phyloP scores from a whole-genome alignment of 352 stramenopile genomes.

The Pythium sp. region DNA sequence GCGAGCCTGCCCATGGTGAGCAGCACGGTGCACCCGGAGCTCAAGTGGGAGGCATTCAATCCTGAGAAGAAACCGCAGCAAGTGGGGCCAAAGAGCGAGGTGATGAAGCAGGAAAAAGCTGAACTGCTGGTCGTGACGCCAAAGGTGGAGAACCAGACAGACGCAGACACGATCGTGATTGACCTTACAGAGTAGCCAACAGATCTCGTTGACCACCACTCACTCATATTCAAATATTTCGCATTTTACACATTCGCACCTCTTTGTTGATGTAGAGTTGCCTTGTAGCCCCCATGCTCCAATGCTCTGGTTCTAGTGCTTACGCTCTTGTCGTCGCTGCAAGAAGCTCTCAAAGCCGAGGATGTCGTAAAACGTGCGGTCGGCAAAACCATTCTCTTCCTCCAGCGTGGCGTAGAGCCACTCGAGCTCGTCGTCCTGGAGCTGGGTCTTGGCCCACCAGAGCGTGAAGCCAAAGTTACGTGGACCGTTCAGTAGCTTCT shows the following conservation, averaged over 20 bases:
- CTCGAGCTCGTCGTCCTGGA: constrained; percentile 46
- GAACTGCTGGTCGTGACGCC: neutral
- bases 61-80: neutral
- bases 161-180: neutral
- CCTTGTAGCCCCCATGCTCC: neutral
- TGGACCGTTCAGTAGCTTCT: constrained; percentile 30
- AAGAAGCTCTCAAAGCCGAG: constrained; percentile 59
- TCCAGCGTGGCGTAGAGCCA: constrained; percentile 66
- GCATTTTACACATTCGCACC: constrained; percentile 1
- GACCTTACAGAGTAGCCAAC: neutral
- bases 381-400: constrained; percentile 23
- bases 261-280: neutral
- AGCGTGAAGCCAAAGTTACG: constrained; percentile 61
- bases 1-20: constrained; percentile 15
- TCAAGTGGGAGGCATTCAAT: constrained; percentile 5
- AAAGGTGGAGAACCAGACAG: neutral
- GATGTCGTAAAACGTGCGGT: constrained; percentile 75
- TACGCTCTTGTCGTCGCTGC: constrained; percentile 18
- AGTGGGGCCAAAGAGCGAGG: neutral
- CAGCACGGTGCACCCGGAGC: constrained; percentile 1
- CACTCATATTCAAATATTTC: constrained; percentile 2
- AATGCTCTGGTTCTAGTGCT: neutral
- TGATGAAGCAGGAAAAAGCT: constrained; percentile 4
- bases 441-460: constrained; percentile 63
- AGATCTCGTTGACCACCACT: neutral